Evolutionary conservation across 768 basidiomycete species (phyloP).

Genomic region (Suillus weaverae): DNA sequence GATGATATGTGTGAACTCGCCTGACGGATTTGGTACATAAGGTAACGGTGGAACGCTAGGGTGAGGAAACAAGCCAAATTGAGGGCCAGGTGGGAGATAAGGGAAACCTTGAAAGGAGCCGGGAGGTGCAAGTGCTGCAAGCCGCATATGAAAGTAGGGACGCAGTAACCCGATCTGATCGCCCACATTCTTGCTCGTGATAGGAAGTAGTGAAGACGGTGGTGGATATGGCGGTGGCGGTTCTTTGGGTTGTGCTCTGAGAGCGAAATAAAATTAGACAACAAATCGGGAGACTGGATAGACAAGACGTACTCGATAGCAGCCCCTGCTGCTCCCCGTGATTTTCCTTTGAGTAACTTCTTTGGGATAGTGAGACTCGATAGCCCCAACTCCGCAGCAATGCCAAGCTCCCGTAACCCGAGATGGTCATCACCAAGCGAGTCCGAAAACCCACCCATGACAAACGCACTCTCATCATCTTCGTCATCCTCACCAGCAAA

Average conservation of each 20-base stretch:
- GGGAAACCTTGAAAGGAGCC: constrained; percentile 11
- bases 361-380: constrained; percentile 78
- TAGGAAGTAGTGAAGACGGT: constrained; percentile 76
- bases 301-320: constrained; percentile 47
- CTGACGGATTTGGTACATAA: constrained; percentile 17
- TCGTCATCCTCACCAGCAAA: constrained; percentile 59
- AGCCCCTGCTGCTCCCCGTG: constrained; percentile 37
- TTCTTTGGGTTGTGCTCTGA: constrained; percentile 64
- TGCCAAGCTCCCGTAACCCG: constrained; percentile 83
- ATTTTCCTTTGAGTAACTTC: constrained; percentile 69
- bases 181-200: constrained; percentile 64
- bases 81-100: constrained; percentile 9
- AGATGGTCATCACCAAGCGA: constrained; percentile 91
- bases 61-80: constrained; percentile 10
- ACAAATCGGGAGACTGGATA: background rate
- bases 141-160: constrained; percentile 64
- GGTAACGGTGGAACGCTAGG: constrained; percentile 15
- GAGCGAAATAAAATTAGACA: background rate
- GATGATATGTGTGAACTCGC: constrained; percentile 24
- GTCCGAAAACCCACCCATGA: constrained; percentile 87
- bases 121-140: constrained; percentile 43
- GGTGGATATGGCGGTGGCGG: constrained; percentile 84
- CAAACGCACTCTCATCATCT: constrained; percentile 63
- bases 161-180: constrained; percentile 86
- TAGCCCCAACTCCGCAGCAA: constrained; percentile 82